phyloP scores from a whole-genome alignment of 1,284 basidiomycete species.

The Marasmius tenuissimus region DNA sequence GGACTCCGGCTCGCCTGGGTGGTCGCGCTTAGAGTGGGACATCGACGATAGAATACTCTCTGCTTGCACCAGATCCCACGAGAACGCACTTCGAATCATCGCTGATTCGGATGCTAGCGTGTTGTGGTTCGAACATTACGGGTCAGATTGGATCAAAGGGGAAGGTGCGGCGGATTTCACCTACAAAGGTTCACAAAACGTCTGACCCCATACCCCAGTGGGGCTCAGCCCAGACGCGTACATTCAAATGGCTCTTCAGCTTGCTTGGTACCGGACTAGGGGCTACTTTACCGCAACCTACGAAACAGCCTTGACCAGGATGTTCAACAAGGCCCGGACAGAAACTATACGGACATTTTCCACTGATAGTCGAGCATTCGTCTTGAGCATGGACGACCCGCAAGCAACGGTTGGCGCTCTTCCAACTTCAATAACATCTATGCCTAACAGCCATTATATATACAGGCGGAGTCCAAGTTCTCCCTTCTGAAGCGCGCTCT shows the following conservation, averaged over 20 bases:
- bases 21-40: conserved; percentile 78
- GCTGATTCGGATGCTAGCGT: conserved; percentile 84
- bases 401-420: conserved; percentile 41
- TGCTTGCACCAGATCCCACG: conserved; percentile 64
- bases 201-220: conserved; percentile 36
- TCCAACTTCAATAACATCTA: background rate
- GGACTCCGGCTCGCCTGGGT: conserved; percentile 34
- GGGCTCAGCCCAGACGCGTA: conserved; percentile 87
- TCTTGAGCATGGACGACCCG: conserved; percentile 73
- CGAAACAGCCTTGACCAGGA: conserved; percentile 92
- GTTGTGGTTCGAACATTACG: conserved; percentile 86
- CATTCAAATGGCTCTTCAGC: conserved; percentile 91
- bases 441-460: background rate
- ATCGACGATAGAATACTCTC: conserved; percentile 60
- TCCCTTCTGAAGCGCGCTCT: conserved; percentile 69
- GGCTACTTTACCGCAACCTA: conserved; percentile 88
- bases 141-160: conserved; percentile 88
- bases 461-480: conserved; percentile 46
- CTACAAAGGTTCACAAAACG: conserved; percentile 2
- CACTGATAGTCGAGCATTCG: conserved; percentile 77
- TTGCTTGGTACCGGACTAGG: conserved; percentile 87
- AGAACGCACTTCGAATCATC: conserved; percentile 62
- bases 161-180: conserved; percentile 49
- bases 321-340: conserved; percentile 89
- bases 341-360: conserved; percentile 89